Conservation (phyloP, 805 yeast genomes). For the Myxozyma udenii region DNA sequence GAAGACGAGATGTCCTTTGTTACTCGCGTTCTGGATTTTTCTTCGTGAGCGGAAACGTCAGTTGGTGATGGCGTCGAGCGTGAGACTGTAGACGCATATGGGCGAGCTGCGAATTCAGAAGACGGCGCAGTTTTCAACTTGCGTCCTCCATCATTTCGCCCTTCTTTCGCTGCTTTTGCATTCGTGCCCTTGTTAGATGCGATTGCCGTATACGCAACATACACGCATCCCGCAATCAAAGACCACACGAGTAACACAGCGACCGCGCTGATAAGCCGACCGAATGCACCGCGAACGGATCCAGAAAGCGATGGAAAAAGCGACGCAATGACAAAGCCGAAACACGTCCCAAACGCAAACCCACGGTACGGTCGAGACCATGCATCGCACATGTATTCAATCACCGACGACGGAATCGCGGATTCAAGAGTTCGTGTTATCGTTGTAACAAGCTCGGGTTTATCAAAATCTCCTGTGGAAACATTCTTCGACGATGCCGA, state of each 20-base stretch:
- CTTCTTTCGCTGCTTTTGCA: not conserved
- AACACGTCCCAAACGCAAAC: conserved; percentile 6
- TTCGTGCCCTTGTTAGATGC: not conserved
- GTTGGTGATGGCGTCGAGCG: not conserved
- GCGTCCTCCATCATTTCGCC: not conserved
- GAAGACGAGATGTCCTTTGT: not conserved
- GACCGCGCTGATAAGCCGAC: not conserved
- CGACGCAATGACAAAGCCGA: conserved; percentile 18
- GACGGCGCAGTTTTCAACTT: not conserved
- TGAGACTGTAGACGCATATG: conserved; percentile 6
- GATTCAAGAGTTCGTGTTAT: too few species aligned
- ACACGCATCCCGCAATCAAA: not conserved
- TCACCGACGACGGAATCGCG: too few species aligned
- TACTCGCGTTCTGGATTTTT: not conserved
- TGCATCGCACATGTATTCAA: too few species aligned
- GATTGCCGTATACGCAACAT: not conserved
- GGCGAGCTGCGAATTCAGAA: conserved; percentile 16
- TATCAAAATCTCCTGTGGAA: too few species aligned
- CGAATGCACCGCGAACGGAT: not conserved
- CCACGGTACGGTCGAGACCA: conserved; percentile 7
- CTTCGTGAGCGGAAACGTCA: too few species aligned
- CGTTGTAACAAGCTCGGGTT: too few species aligned
- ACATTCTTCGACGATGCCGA: too few species aligned
- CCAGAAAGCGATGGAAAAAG: conserved; percentile 7
- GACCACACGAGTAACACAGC: conserved; percentile 9